Base-by-base conservation (phyloP, 2,329 filamentous ascomycete species). In the Leptographium galeiforme region DNA sequence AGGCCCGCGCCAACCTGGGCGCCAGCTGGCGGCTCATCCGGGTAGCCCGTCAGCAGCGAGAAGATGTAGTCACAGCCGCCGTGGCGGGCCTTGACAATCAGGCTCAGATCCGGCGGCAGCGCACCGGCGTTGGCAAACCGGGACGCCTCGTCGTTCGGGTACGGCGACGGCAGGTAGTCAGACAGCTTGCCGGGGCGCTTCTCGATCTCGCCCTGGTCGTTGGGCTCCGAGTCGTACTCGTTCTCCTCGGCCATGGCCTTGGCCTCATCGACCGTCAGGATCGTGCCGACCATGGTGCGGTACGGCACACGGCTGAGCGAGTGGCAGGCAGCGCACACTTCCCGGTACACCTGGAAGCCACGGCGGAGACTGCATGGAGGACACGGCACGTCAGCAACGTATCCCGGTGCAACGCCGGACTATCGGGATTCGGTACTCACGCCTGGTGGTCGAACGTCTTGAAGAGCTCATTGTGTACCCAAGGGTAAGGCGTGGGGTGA, bases 61-160 rank as follows among this genome's bases (percentile, higher is more conserved):
- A 97, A 98, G 75, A 98, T 89, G 80, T 98, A 98, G 76, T 98
- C 79, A 81, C 89, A 95, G 70, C 93, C 93, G 68, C 91, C 93
- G 78, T 98, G 93, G 65, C 93, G 86, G 64, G 82, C 93, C 84
- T 98, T 98, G 77, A 94, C 80, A 63, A 98, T 97, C 76, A 98
- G 79, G 69, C 85, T 91, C 74, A 98, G 84, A 84, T 98, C 93
- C 57, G 93, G 93, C 61, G 93, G 93, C 54, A 97, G 81, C 67
- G 93, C 93, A 79, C 93, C 93, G 70, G 94, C 95, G 82, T 98
- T 98, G 75, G 90, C 89, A 68, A 90, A 90, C 68, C 93, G 90
- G 60, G 91, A 91, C 62, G 93, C 91, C 77, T 98, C 91, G 67
- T 98, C 93, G 77, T 98, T 98, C 79, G 94, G 93, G 84, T 98